Evolutionary conservation across 495 filamentous ascomycete species (phyloP), one percentile per base, ranked within the genome.

Genomic region (Penicillium canariense): DNA sequence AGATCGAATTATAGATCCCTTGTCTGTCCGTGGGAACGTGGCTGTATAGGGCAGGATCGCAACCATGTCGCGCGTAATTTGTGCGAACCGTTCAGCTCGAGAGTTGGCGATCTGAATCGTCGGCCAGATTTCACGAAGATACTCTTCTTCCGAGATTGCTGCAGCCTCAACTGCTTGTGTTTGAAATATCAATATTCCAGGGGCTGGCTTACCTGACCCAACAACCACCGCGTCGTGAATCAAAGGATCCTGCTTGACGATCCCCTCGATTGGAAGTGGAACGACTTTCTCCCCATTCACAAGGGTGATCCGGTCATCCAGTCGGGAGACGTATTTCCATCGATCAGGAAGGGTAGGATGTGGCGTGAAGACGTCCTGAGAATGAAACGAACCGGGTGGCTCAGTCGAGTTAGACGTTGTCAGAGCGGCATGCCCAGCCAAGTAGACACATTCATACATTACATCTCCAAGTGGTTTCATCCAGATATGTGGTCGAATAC

Each of bases 241-340:
- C 1, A 78, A 52, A 9, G 68, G 62, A 45, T 81, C 66, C 18
- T 79, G 68, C 44, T 80, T 77, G 20, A 88, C 75, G 1, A 58
- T 64, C 1, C 81, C 80, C 61, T 89, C 87, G 42, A 86, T 81
- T 0, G 75, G 67, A 4, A 87, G 56, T 0, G 87, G 85, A n/a
- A 86, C 69, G 0, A 87, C 77, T 52, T 91, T 91, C 59, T 89
- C 85, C 0, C 87, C 87, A 51, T 83, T 90, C 5, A 80, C 60
- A 7, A 90, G 75, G 0, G 81, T 84, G 12, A 90, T 75, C 2
- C 78, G 72, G 56, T 87, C 84, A 50, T 91, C 87, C 2, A 81
- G 60, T 5, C 87, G 75, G 4, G 74, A 77, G 17, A 81, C 61
- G 50, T 86, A 88, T 56, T 86, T 88, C 81, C 84, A 91, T 4